These are phyloP conservation scores for Ensete glaucum DNA, from an alignment of 176 grass and related monocot species.

Conservation along the genomic window DNA sequence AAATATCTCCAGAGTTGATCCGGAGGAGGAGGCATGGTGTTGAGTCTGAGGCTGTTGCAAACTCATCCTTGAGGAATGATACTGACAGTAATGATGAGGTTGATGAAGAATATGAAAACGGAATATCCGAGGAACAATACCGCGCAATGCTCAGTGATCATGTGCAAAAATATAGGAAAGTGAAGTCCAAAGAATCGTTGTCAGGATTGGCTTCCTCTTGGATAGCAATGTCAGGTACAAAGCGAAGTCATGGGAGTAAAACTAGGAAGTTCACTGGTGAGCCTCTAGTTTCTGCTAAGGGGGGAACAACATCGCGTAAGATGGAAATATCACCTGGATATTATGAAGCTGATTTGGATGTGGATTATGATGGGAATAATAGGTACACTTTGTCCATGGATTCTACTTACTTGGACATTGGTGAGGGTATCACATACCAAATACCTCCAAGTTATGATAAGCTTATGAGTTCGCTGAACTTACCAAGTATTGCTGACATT, in stretches of 20 bases:
- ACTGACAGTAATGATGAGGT: conserved; percentile 44
- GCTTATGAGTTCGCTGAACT: conserved; percentile 60
- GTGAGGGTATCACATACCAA: conserved; percentile 65
- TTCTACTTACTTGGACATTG: conserved; percentile 77
- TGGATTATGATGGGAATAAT: conserved; percentile 50
- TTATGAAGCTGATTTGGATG: conserved; percentile 32
- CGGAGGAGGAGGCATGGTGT: conserved; percentile 39
- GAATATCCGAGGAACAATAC: conserved; percentile 82
- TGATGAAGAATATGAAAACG: conserved; percentile 43
- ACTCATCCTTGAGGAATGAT: conserved; percentile 13
- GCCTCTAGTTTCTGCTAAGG: conserved; percentile 23
- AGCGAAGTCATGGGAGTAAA: conserved; percentile 40
- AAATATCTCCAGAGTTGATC: conserved; percentile 38
- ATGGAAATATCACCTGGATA: conserved; percentile 31
- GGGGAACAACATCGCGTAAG: conserved; percentile 20
- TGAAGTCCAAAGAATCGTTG: conserved; percentile 42
- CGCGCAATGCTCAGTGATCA: conserved; percentile 86
- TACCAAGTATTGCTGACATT: conserved; percentile 82
- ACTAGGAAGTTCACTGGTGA: conserved; percentile 31
- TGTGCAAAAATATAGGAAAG: conserved; percentile 60
- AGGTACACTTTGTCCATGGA: conserved; percentile 61
- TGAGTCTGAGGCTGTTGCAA: conserved; percentile 12
- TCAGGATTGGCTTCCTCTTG: conserved; percentile 44
- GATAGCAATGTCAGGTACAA: conserved; percentile 11
- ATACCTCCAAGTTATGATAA: conserved; percentile 86